Base-by-base conservation (phyloP, 257 asterid genomes). In the Ophiorrhiza pumila region DNA sequence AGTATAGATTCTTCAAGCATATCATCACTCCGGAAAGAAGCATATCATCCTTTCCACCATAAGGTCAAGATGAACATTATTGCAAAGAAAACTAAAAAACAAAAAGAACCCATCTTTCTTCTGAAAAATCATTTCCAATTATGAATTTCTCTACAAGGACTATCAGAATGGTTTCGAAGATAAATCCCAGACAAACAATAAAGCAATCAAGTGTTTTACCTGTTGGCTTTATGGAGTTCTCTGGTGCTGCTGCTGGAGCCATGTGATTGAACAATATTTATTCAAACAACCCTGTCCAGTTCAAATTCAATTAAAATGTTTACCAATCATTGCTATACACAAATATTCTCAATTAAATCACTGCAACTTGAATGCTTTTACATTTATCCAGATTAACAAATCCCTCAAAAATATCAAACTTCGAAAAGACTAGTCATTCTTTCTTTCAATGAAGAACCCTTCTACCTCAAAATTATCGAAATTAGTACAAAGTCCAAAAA, bases 231-330 rank as follows among this genome's bases (percentile, higher is more conserved):
- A 79, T 39, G 37, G 77, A 74, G 42, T 57, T 34, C 67, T 65
- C 80, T 56, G 69, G 11, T 39, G 80, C 74, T 39, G 78, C 75
- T 7, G 78, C 50, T 41, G 83, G 77, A 15, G 83, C 83, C 83
- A 79, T 79, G 34, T 47, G 65, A 32, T 49, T 53, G 32, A 37
- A 50, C 12, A 22, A 29, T 45, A 58, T 37, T 35, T 39, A 62
- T 10, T 39, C 70, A 67, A 67, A 58, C 68, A 13, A 29, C 27
- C 75, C 80, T 76, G 80, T 13, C 41, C 75, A 58, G 25, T 32
- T 34, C 32, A 67, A 49, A 60, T 41, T 55, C 57, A 39, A 12
- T 18, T 0, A 10, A 60, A 68, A 46, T 4, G 13, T 20, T 34
- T 22, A 11, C 1, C 15, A 31, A 9, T 31, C 3, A 29, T 45